Percentiles rank a stretch among this genome's conserved stretches.
Evolutionary conservation across 2,329 filamentous ascomycete species (phyloP).

Genomic region (Exophiala oligosperma): DNA sequence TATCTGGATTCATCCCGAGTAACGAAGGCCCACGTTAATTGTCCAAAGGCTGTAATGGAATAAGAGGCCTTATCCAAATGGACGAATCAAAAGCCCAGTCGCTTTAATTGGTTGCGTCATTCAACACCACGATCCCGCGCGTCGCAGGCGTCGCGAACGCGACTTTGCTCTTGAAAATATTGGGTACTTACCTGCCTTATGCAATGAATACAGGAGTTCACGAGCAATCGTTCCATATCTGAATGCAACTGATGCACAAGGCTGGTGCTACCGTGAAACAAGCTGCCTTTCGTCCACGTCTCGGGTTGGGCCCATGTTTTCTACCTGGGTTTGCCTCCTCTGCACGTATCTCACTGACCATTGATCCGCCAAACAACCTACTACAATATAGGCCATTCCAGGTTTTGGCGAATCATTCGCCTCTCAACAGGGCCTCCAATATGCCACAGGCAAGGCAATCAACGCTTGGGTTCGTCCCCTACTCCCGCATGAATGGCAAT

Average conservation of each 20-base stretch:
- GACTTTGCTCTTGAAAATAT: background rate
- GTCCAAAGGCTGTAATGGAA: too few species aligned
- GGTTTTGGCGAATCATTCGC: background rate
- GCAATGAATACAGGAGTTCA: too few species aligned
- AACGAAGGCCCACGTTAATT: too few species aligned
- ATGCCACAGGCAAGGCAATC: constrained; percentile 62
- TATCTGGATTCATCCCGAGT: too few species aligned
- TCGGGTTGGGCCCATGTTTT: background rate
- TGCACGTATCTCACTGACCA: background rate
- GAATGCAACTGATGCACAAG: constrained; percentile 12
- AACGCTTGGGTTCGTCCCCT: constrained; percentile 83
- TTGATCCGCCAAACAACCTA: background rate
- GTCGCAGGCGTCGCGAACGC: background rate
- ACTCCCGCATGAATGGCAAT: constrained; percentile 60
- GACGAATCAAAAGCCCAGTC: background rate
- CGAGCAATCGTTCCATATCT: background rate
- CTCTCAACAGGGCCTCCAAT: background rate
- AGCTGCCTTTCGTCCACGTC: background rate
- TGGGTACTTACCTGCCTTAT: background rate
- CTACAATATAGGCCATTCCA: background rate
- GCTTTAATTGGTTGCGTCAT: constrained; percentile 1
- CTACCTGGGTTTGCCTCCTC: background rate
- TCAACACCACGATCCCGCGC: background rate
- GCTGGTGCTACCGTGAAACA: background rate
- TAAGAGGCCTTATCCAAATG: background rate